Percentiles rank a stretch among this genome's conserved stretches.
phyloP scores from a whole-genome alignment of 768 basidiomycete genomes.

The Crepidotus variabilis region DNA sequence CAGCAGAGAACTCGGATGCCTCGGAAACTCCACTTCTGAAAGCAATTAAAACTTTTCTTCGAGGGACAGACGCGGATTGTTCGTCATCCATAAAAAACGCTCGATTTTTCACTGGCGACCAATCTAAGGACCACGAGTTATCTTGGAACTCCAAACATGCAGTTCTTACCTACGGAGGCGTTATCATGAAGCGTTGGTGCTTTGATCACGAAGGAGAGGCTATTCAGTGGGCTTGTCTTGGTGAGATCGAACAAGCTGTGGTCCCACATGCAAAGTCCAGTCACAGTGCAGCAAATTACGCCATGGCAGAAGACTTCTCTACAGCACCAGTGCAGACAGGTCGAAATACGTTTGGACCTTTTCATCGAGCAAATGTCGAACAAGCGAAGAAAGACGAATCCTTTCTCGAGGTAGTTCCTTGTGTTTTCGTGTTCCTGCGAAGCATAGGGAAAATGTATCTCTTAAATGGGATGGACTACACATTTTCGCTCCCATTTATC shows the following conservation, averaged over 20 bases:
- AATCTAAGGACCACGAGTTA: conserved; percentile 55
- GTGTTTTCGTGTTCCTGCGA: conserved; percentile 75
- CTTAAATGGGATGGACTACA: conserved; percentile 68
- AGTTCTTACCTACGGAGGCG: conserved; percentile 60
- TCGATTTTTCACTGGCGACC: conserved; percentile 33
- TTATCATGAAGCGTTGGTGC: conserved; percentile 71
- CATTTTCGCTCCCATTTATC: conserved; percentile 77
- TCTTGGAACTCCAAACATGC: conserved; percentile 67
- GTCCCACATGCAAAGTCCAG: conserved; percentile 21
- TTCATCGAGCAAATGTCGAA: conserved; percentile 38
- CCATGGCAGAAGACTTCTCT: conserved; percentile 27
- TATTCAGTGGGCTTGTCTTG: conserved; percentile 80
- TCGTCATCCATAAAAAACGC: conserved; percentile 39
- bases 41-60: conserved; percentile 58
- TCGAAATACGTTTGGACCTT: conserved; percentile 53
- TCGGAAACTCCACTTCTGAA: conserved; percentile 43
- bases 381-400: conserved; percentile 25
- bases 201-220: conserved; percentile 68
- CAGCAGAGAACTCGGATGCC: conserved; percentile 13
- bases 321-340: conserved; percentile 15
- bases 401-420: conserved; percentile 40
- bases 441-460: conserved; percentile 71
- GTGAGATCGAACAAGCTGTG: conserved; percentile 55
- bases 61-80: conserved; percentile 44
- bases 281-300: conserved; percentile 26